Base-by-base conservation (phyloP, 345 rosid species). In the Acer saccharum region DNA sequence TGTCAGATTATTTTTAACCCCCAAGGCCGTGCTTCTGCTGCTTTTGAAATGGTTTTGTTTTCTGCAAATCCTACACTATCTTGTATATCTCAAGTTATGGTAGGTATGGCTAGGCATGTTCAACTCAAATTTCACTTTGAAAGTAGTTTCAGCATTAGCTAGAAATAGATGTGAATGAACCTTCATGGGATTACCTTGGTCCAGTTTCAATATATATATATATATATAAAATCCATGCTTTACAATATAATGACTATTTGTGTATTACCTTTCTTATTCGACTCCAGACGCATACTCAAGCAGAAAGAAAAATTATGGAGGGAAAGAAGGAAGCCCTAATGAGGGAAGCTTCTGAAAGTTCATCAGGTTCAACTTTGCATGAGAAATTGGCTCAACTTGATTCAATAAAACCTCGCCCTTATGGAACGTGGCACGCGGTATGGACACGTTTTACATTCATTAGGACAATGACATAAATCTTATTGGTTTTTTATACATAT, bases 251-350 rank as follows among this genome's bases (percentile, higher is more conserved):
- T 71, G 65, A 77, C 52, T 48, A 29, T 75, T 48, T 41, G 29
- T 57, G 35, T 32, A 4, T 23, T 68, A 57, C 18, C 41, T 76
- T 78, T 23, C 23, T 68, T 41, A 60, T 76, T 64, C 77, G 60
- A 46, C 64, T 78, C 69, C 74, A 90, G 92, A 90, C 94, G 39
- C 91, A 89, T 6, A 89, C 92, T 23, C 92, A 90, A 86, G 94
- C 94, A 70, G 91, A 90, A 82, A 90, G 84, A 73, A 89, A 89
- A 76, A 87, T 90, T 23, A 74, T 79, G 84, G 91, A 89, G 78
- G 81, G 76, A 69, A 90, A 80, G 81, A 90, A 77, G 85, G 88
- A 85, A 74, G 89, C 89, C 76, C 79, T 90, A 63, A 44, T 87
- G 83, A 83, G 62, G 78, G 89, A 86, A 76, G 89, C 83, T 76